Evolutionary conservation across 148 eudicot species (phyloP), one percentile per base, ranked within the genome.

Genomic region (Suaeda aralocaspica): DNA sequence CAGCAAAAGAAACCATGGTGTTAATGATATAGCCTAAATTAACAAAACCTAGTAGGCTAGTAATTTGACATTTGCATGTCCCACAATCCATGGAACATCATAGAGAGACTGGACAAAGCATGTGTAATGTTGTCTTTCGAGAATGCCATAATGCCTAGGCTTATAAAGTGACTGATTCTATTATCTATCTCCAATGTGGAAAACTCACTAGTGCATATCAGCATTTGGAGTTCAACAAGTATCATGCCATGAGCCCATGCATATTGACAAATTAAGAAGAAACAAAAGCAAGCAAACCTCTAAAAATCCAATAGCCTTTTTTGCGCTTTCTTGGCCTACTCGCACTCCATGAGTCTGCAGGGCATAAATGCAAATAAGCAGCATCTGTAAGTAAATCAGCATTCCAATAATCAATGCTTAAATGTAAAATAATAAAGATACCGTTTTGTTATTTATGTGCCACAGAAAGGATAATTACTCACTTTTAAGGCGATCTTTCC

Each of bases 321-420:
- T 94, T 15, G 84, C 92, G 79, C 85, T 82, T 82, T 89, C 91
- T 75, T 87, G 91, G 64, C 92, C 90, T 69, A 82, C 96, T 63
- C 97, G 83, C 58, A 87, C 77, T 33, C 98, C 98, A 77, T 94
- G 96, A 74, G 97, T 94, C 98, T 94, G 86, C 80, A 84, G 67
- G 76, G 14, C 30, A 46, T 14, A 48, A 5, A 28, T 8, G 22
- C 57, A 26, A 10, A 12, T 67, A 21, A 64, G 71, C 57, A 66
- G 18, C 53, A 33, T 34, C 53, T 19, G 34, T 48, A 61, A 46
- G 24, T 48, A 34, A 70, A 29, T 2, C 6, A 68, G 11, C 22
- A 34, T 14, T 46, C 25, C 55, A 60, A 31, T 52, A 16, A 36
- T 53, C 63, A 64, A 41, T 22, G 21, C 10, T 58, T 41, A 30